Percentiles rank a stretch among this genome's conserved stretches.
Conservation (phyloP, 768 basidiomycete species). For the Candolleomyces eurysporus region DNA sequence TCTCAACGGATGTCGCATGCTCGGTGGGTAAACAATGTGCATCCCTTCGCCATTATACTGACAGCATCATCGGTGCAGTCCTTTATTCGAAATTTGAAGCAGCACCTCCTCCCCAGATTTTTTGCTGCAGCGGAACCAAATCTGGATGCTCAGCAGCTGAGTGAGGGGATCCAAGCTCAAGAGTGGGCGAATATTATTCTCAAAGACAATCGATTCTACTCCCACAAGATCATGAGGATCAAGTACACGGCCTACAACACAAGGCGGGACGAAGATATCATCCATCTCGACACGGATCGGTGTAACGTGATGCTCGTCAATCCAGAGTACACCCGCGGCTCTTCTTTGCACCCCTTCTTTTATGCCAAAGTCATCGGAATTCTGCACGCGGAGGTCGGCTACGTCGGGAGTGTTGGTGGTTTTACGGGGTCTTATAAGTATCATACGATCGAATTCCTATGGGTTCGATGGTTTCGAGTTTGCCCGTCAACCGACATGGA, state of each 20-base stretch:
- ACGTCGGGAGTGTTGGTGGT: not conserved
- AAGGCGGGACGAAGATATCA: conserved; percentile 2
- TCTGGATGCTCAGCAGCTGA: not conserved
- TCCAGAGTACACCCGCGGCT: conserved; percentile 16
- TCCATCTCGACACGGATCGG: not conserved
- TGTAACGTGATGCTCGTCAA: not conserved
- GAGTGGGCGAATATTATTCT: not conserved
- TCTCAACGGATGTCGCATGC: not conserved
- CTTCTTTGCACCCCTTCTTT: conserved; percentile 16
- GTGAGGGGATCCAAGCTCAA: not conserved
- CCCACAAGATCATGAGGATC: conserved; percentile 2
- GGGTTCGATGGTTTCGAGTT: conserved; percentile 1
- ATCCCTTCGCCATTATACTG: no score
- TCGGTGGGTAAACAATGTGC: not conserved
- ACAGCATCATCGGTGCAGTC: not conserved
- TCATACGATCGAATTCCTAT: not conserved
- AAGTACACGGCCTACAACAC: conserved; percentile 1
- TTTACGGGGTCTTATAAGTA: not conserved
- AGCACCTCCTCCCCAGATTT: not conserved
- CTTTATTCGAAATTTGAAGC: not conserved
- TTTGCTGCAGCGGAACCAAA: not conserved
- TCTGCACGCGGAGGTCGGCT: conserved; percentile 16
- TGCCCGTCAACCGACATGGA: not conserved
- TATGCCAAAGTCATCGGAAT: conserved; percentile 20
- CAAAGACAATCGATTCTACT: not conserved